Evolutionary conservation across 2,329 filamentous ascomycete genomes (phyloP).

Genomic region (Neopestalotiopsis clavispora): DNA sequence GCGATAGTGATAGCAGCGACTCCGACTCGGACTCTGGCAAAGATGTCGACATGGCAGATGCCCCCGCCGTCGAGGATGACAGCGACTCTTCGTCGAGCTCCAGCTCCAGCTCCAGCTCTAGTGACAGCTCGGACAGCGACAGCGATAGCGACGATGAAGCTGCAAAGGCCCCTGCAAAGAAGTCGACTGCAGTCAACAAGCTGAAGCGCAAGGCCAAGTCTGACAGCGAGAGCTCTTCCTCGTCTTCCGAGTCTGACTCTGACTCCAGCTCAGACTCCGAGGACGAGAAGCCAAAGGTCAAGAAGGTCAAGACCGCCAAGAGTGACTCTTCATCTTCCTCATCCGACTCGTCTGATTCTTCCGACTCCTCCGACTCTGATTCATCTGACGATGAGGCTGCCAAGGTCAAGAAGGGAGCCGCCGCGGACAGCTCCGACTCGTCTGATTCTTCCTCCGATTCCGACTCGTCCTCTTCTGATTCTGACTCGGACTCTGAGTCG

Average conservation of each 20-base stretch:
- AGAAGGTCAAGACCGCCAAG: slow-evolving; percentile 46
- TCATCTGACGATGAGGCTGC: slow-evolving; percentile 33
- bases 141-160: slow-evolving; percentile 35
- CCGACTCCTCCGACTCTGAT: slow-evolving; percentile 31
- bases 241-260: slow-evolving; percentile 40
- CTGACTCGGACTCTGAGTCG: slow-evolving; percentile 44
- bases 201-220: slow-evolving; percentile 61
- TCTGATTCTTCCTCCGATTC: slow-evolving; percentile 37
- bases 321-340: slow-evolving; percentile 43
- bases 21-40: slow-evolving; percentile 39
- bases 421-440: slow-evolving; percentile 34
- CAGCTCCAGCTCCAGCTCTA: slow-evolving; percentile 41
- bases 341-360: slow-evolving; percentile 37
- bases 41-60: slow-evolving; percentile 55
- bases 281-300: slow-evolving; percentile 42
- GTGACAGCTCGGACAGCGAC: slow-evolving; percentile 37
- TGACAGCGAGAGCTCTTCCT: slow-evolving; percentile 42
- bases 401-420: slow-evolving; percentile 17
- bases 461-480: slow-evolving; percentile 33
- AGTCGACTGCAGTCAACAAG: slow-evolving; percentile 40
- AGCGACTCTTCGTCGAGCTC: slow-evolving; percentile 29
- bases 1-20: slow-evolving; percentile 26
- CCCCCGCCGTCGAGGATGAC: slow-evolving; percentile 32
- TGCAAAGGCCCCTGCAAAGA: slow-evolving; percentile 25
- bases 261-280: slow-evolving; percentile 42